Conservation (phyloP, 2,329 filamentous ascomycete species). For the Thelonectria blattea region DNA sequence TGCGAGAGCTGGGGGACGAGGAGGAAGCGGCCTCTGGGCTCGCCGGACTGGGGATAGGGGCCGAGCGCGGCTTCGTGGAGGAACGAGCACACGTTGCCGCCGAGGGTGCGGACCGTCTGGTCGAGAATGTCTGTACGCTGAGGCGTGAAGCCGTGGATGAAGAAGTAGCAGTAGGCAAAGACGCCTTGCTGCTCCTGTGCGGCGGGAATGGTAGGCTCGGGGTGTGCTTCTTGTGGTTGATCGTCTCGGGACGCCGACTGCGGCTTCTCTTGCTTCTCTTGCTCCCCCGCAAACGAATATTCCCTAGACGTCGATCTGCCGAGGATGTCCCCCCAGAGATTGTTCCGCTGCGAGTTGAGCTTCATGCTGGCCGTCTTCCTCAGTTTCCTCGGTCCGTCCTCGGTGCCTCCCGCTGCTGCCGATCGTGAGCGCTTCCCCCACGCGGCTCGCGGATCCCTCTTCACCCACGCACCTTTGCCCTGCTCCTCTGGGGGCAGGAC, state of each 20-base stretch:
- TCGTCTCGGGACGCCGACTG: constrained; percentile 19
- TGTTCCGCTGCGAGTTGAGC: constrained; percentile 77
- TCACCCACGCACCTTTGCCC: constrained; percentile 77
- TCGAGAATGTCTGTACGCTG: constrained; percentile 57
- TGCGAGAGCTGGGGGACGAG: constrained; percentile 61
- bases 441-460: constrained; percentile 53
- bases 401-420: constrained; percentile 49
- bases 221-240: constrained; percentile 4
- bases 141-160: constrained; percentile 63
- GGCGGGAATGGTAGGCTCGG: constrained; percentile 17
- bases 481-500: constrained; percentile 71
- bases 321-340: constrained; percentile 91
- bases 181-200: constrained; percentile 45
- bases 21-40: constrained; percentile 52
- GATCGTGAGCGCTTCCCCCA: constrained; percentile 67
- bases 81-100: constrained; percentile 51
- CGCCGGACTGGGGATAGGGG: constrained; percentile 31
- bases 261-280: constrained; percentile 25
- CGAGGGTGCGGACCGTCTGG: constrained; percentile 55
- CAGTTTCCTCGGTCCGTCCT: constrained; percentile 77
- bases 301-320: constrained; percentile 50
- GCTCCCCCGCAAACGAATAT: constrained; percentile 41
- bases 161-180: constrained; percentile 64
- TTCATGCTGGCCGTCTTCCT: constrained; percentile 87
- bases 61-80: constrained; percentile 48